These are phyloP conservation scores for Boletellus emodensis DNA, from an alignment of 768 basidiomycete species.

Conservation along the genomic window DNA sequence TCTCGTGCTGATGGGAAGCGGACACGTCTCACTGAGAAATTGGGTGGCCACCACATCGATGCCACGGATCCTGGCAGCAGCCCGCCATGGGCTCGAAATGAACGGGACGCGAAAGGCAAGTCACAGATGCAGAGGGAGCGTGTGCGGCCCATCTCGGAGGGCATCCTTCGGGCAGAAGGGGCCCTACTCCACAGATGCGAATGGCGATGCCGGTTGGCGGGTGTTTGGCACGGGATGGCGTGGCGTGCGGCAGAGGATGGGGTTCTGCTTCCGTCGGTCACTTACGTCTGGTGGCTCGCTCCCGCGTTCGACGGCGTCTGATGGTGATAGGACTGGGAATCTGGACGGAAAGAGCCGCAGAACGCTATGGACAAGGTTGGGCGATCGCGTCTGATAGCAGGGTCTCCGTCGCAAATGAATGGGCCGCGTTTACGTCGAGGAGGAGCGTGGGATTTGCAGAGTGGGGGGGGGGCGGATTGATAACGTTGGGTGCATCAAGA, in stretches of 20 bases:
- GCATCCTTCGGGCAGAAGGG: conserved; percentile 14
- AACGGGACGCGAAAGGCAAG: conserved; percentile 8
- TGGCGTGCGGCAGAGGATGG: not conserved
- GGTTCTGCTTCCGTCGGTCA: conserved; percentile 24
- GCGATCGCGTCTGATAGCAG: too few species aligned
- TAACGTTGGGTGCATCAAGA: conserved; percentile 31
- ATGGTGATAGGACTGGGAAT: conserved; percentile 8
- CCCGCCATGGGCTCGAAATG: conserved; percentile 13
- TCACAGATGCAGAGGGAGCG: conserved; percentile 29
- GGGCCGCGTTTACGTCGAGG: conserved; percentile 22
- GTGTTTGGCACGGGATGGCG: too few species aligned
- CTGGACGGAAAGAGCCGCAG: too few species aligned
- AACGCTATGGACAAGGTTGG: too few species aligned
- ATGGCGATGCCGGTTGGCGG: not conserved
- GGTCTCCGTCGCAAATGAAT: too few species aligned
- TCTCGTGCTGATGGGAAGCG: conserved; percentile 24
- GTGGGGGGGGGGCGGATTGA: conserved; percentile 13
- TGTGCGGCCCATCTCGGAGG: conserved; percentile 17
- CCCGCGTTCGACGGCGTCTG: conserved; percentile 23
- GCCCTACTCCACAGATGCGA: conserved; percentile 15
- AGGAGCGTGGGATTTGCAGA: conserved; percentile 29
- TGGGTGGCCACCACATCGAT: conserved; percentile 18
- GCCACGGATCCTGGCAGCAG: conserved; percentile 15
- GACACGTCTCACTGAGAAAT: conserved; percentile 9
- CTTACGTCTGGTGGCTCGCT: conserved; percentile 33